A percentile compares a stretch with the other conserved stretches of the same genome.
Evolutionary conservation across 768 basidiomycete genomes (phyloP).

Genomic region (Paxillus ammoniavirescens): DNA sequence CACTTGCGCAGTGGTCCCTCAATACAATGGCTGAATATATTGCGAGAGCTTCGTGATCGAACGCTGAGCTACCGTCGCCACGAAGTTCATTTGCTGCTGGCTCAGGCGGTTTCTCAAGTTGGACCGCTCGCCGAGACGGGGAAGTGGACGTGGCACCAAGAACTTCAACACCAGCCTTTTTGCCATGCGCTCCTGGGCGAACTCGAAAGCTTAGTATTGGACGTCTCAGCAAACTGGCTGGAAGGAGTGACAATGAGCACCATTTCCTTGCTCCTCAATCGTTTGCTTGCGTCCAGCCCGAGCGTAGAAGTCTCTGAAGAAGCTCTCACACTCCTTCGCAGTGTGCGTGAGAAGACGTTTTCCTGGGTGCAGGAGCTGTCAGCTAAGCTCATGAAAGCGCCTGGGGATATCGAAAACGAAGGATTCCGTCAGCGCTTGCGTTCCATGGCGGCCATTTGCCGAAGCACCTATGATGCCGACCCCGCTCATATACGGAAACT

Average conservation of each 20-base stretch:
- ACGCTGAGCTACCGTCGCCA: conserved; percentile 37
- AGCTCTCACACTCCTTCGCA: conserved; percentile 28
- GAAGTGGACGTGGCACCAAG: conserved; percentile 39
- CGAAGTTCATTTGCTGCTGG: conserved; percentile 42
- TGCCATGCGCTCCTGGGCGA: conserved; percentile 36
- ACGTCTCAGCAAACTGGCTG: conserved; percentile 42
- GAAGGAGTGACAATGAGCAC: conserved; percentile 32
- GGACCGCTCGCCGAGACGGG: conserved; percentile 26
- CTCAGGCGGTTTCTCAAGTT: conserved; percentile 45
- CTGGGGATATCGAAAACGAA: conserved; percentile 4
- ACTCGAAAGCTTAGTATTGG: conserved; percentile 33
- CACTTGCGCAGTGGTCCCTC: conserved; percentile 42
- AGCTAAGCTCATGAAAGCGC: conserved; percentile 14
- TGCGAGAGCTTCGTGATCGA: conserved; percentile 42
- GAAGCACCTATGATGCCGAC: conserved; percentile 32
- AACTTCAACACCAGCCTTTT: conserved; percentile 34
- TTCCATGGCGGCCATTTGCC: conserved; percentile 39
- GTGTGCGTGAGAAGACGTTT: conserved; percentile 31
- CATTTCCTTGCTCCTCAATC: conserved; percentile 33
- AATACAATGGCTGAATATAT: conserved; percentile 52
- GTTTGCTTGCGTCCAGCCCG: conserved; percentile 33
- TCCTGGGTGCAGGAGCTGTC: conserved; percentile 38
- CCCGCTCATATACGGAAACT: conserved; percentile 3
- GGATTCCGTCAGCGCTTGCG: conserved; percentile 26
- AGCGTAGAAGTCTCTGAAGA: conserved; percentile 9